Percentiles rank a stretch among this genome's conserved stretches.
Conservation (phyloP, 108 stramenopile genomes). For the Pseudonitzschia multistriata region DNA sequence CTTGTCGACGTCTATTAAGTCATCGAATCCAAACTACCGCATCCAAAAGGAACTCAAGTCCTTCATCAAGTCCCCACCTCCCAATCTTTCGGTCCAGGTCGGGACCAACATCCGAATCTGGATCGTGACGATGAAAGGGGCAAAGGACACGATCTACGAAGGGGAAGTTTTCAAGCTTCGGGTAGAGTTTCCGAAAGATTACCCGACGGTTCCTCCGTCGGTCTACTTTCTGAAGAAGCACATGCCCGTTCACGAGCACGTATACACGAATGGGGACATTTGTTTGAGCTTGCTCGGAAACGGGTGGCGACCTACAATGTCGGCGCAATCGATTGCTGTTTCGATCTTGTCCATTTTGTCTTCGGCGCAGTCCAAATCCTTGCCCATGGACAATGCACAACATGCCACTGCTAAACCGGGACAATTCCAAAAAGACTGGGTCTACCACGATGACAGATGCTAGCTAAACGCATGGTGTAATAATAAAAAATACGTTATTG, state of each 20-base stretch:
- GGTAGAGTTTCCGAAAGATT: conserved; percentile 81
- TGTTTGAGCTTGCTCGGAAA: conserved; percentile 92
- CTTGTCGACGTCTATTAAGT: conserved; percentile 48
- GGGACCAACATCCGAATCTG: conserved; percentile 89
- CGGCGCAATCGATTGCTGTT: conserved; percentile 88
- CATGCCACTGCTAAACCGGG: conserved; percentile 90
- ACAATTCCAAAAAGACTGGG: conserved; percentile 89
- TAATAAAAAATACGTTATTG: neutral
- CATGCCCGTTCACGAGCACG: conserved; percentile 82
- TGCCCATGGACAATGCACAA: conserved; percentile 91
- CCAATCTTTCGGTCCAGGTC: conserved; percentile 79
- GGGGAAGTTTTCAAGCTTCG: conserved; percentile 93
- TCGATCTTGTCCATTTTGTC: conserved; percentile 91
- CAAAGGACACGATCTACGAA: conserved; percentile 82
- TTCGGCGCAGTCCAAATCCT: conserved; percentile 81
- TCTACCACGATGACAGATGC: conserved; percentile 94
- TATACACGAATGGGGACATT: conserved; percentile 99
- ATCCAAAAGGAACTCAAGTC: conserved; percentile 87
- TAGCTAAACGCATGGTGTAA: conserved; percentile 26
- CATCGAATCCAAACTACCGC: conserved; percentile 76
- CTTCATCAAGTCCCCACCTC: conserved; percentile 80
- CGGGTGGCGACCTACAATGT: conserved; percentile 96
- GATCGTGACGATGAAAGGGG: conserved; percentile 87
- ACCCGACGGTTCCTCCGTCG: conserved; percentile 90
- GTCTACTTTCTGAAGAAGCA: conserved; percentile 87